Evolutionary conservation across 2,329 filamentous ascomycete genomes (phyloP).

Genomic region (Helotiales sp.): DNA sequence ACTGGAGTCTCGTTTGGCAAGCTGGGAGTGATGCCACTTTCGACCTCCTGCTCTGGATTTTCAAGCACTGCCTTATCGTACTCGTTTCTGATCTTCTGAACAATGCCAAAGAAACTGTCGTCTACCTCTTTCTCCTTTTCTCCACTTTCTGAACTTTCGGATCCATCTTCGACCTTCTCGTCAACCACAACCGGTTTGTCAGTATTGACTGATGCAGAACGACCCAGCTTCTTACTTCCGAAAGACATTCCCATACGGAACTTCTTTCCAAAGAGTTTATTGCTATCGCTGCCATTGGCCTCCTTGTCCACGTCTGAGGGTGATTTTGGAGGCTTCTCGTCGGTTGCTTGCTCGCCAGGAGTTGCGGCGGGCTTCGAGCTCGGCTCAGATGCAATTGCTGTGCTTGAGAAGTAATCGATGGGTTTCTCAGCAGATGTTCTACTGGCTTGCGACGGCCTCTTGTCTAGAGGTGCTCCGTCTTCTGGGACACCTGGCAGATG

Average conservation of each 20-base stretch:
- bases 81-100: conserved; percentile 71
- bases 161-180: conserved; percentile 67
- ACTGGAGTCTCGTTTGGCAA: conserved; percentile 74
- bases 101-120: conserved; percentile 69
- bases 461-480: conserved; percentile 52
- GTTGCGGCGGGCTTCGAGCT: conserved; percentile 46
- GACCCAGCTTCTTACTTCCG: conserved; percentile 79
- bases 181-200: conserved; percentile 74
- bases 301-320: conserved; percentile 59
- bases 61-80: conserved; percentile 70
- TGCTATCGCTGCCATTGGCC: conserved; percentile 59
- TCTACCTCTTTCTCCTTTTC: conserved; percentile 70
- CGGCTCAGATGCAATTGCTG: conserved; percentile 48
- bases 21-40: conserved; percentile 67
- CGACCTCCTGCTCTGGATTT: conserved; percentile 52
- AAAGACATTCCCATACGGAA: conserved; percentile 73
- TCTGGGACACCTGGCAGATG: conserved; percentile 50
- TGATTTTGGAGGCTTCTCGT: conserved; percentile 47
- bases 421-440: conserved; percentile 60
- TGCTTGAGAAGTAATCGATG: conserved; percentile 76
- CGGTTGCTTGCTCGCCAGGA: conserved; percentile 43
- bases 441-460: conserved; percentile 54
- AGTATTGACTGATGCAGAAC: conserved; percentile 64
- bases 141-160: conserved; percentile 56
- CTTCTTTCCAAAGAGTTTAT: conserved; percentile 76